Conservation (phyloP, 2,329 filamentous ascomycete species). For the Neonectria hederae region DNA sequence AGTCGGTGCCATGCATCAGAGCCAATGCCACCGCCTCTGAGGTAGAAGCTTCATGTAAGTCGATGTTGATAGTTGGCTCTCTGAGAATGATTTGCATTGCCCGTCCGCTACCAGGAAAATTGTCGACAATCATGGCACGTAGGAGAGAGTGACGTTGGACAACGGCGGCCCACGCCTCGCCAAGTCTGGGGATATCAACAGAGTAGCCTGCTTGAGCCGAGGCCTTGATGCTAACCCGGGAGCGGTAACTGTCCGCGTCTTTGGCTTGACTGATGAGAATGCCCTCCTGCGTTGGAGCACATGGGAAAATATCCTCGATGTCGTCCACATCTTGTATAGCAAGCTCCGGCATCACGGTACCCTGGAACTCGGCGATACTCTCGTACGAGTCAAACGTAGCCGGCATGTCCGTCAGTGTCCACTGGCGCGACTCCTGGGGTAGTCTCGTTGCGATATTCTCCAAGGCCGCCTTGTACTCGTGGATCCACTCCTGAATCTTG, state of each 20-base stretch:
- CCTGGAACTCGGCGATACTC: neutral
- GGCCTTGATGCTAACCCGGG: constrained; percentile 2
- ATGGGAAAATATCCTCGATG: constrained; percentile 20
- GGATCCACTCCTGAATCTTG: neutral
- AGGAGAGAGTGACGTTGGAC: constrained; percentile 16
- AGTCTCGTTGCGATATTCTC: neutral
- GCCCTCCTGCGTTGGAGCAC: constrained; percentile 25
- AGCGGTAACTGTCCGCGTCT: constrained; percentile 14
- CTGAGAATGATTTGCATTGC: constrained; percentile 10
- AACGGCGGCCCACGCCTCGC: constrained; percentile 13
- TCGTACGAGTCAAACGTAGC: neutral
- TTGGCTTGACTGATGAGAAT: constrained; percentile 23
- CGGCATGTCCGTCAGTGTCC: neutral
- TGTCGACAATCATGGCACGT: constrained; percentile 17
- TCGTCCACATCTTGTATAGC: neutral
- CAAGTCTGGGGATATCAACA: constrained; percentile 5
- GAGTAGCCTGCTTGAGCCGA: neutral
- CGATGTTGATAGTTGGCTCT: constrained; percentile 6
- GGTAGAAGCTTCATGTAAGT: neutral
- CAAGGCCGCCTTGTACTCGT: neutral
- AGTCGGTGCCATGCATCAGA: neutral
- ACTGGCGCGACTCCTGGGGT: neutral
- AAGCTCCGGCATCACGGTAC: neutral
- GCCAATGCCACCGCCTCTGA: neutral
- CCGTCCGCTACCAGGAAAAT: constrained; percentile 4